phyloP scores from a whole-genome alignment of 169 alveolate species.

The Plasmodium billcollinsi region DNA sequence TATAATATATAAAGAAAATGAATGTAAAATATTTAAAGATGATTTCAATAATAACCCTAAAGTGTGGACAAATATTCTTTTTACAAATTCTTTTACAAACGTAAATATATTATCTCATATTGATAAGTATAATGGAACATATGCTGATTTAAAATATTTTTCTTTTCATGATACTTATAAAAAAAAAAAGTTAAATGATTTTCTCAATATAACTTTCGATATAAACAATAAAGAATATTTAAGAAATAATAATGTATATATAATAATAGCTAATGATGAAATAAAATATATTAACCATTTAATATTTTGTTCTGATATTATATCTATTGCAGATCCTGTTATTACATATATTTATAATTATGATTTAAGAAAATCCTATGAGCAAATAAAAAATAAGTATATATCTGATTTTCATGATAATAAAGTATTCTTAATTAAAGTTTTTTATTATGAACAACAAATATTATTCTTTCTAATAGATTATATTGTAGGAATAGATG shows the following conservation, averaged over 20 bases:
- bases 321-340: neutral
- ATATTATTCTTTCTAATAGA: constrained; percentile 42
- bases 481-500: constrained; percentile 33
- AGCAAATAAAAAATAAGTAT: constrained; percentile 28
- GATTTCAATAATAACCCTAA: constrained; percentile 46
- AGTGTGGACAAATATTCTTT: constrained; percentile 47
- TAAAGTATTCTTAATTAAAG: constrained; percentile 51
- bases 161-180: constrained; percentile 18
- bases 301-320: constrained; percentile 19
- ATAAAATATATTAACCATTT: constrained; percentile 26
- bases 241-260: constrained; percentile 33
- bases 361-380: constrained; percentile 18
- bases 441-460: constrained; percentile 22
- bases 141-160: constrained; percentile 23
- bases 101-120: constrained; percentile 56
- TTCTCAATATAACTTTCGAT: constrained; percentile 33
- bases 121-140: constrained; percentile 50
- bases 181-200: constrained; percentile 38
- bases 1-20: neutral
- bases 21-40: constrained; percentile 14
- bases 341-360: constrained; percentile 17
- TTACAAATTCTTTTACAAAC: constrained; percentile 42
- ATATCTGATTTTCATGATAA: constrained; percentile 25
- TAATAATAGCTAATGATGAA: constrained; percentile 58
- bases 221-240: constrained; percentile 50